A percentile compares a stretch with the other conserved stretches of the same genome.
phyloP scores from a whole-genome alignment of 2,329 filamentous ascomycete species.

The Ambrosiella beaveri region DNA sequence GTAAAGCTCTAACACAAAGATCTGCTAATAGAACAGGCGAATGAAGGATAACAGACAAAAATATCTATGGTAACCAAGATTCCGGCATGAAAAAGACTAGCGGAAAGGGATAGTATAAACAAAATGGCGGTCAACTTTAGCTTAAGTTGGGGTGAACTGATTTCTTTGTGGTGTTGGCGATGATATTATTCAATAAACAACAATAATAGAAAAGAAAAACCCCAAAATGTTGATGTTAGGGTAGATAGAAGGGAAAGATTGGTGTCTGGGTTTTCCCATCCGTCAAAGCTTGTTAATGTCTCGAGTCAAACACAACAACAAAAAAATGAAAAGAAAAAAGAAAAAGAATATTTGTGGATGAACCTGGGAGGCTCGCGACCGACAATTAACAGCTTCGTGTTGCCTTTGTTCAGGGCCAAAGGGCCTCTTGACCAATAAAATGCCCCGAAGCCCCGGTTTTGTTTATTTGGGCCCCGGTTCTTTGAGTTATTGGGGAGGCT shows the following conservation, averaged over 20 bases:
- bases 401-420: neutral
- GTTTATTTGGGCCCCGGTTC: constrained; percentile 5
- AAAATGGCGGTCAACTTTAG: neutral
- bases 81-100: neutral
- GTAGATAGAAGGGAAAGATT: constrained; percentile 1
- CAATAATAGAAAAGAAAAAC: neutral
- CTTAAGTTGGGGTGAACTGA: neutral
- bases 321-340: constrained; percentile 5
- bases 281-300: neutral
- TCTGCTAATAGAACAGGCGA: neutral
- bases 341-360: constrained; percentile 1
- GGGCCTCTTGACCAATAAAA: constrained; percentile 12
- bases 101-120: constrained; percentile 1
- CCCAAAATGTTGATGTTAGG: neutral
- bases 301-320: neutral
- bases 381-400: constrained; percentile 2
- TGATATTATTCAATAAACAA: neutral
- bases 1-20: neutral
- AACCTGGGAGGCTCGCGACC: constrained; percentile 1
- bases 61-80: constrained; percentile 8
- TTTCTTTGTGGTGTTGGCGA: constrained; percentile 1
- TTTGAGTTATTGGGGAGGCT: constrained; percentile 9
- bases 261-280: constrained; percentile 6
- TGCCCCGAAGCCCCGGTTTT: neutral
- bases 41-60: neutral